phyloP scores from a whole-genome alignment of 176 grass and related monocot species.

The Oryza australiensis region DNA sequence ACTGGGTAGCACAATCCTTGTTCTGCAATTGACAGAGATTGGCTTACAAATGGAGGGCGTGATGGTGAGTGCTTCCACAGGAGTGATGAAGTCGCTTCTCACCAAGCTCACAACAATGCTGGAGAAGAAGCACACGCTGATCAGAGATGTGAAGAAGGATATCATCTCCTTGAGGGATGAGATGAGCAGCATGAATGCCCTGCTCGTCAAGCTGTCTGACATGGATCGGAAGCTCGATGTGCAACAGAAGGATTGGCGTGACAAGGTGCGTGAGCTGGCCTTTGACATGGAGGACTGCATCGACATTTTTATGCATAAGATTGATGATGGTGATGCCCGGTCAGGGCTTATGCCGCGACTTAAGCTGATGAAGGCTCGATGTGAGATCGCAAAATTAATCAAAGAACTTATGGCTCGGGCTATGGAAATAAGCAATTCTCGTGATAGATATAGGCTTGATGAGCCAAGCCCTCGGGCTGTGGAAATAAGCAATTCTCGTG shows the following conservation, averaged over 20 bases:
- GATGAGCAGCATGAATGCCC: slow-evolving; percentile 33
- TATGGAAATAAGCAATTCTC: background rate
- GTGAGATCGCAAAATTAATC: background rate
- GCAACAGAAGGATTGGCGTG: background rate
- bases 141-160: background rate
- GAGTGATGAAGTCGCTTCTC: too few relatives aligned
- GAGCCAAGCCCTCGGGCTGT: background rate
- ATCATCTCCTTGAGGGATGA: slow-evolving; percentile 12
- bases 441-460: background rate
- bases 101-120: too few relatives aligned
- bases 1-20: too few relatives aligned
- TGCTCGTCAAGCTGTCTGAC: background rate
- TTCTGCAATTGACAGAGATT: too few relatives aligned
- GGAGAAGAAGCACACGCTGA: background rate
- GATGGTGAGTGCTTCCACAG: too few relatives aligned
- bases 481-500: background rate
- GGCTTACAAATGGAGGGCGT: too few relatives aligned
- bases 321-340: background rate
- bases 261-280: slow-evolving; percentile 31
- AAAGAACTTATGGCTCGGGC: background rate
- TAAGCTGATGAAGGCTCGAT: background rate
- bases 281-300: slow-evolving; percentile 37
- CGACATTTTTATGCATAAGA: background rate
- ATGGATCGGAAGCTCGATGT: background rate
- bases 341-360: background rate